These are phyloP conservation scores for Venturia carpophila DNA, from an alignment of 2,329 filamentous ascomycete genomes.

Conservation along the genomic window DNA sequence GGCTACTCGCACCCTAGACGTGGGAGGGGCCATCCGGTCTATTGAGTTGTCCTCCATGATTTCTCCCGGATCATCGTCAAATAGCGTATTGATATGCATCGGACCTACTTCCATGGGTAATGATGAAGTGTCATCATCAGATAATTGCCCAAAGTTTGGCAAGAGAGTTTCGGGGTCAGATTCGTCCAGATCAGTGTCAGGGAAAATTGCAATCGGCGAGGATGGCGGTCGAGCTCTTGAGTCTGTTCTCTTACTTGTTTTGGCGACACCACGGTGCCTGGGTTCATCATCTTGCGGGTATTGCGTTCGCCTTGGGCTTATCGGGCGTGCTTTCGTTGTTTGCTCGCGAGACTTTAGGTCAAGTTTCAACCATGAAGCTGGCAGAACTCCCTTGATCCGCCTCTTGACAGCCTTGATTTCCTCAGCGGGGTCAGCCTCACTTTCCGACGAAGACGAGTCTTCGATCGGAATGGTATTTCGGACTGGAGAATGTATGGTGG, in stretches of 20 bases:
- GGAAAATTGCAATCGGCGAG: conserved; percentile 4
- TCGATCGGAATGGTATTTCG: neutral
- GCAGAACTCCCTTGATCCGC: conserved; percentile 42
- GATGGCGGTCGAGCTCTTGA: neutral
- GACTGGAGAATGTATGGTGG: conserved; percentile 1
- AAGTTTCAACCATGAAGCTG: conserved; percentile 43
- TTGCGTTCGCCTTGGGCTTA: neutral
- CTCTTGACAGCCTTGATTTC: conserved; percentile 12
- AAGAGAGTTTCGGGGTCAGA: conserved; percentile 4
- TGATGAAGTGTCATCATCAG: neutral
- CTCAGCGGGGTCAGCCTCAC: conserved; percentile 8
- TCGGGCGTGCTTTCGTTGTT: conserved; percentile 18
- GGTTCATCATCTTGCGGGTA: neutral
- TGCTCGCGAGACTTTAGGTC: conserved; percentile 33
- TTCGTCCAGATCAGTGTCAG: conserved; percentile 6
- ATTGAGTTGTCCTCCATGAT: conserved; percentile 40
- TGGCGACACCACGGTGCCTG: conserved; percentile 13
- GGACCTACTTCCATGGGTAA: neutral
- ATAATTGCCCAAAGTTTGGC: conserved; percentile 1
- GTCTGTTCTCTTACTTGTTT: neutral
- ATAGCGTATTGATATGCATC: neutral
- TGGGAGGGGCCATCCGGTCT: conserved; percentile 33
- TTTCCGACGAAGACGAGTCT: conserved; percentile 10
- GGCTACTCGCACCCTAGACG: conserved; percentile 21
- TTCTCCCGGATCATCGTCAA: conserved; percentile 16